Conservation (phyloP, 139 green algal species). For the Asterochloris erici region DNA sequence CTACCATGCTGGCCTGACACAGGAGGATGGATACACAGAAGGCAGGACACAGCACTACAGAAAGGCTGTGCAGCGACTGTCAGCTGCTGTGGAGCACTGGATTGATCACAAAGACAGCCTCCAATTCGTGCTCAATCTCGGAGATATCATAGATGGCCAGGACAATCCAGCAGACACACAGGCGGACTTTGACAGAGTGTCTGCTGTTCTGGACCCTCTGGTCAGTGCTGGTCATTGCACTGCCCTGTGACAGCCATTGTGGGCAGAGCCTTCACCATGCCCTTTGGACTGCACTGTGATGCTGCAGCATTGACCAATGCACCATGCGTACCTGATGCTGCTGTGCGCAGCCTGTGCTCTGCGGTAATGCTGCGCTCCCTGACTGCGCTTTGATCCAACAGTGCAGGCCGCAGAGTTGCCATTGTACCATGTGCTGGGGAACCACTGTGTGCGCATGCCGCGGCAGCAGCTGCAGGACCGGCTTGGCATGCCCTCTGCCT, state of each 20-base stretch:
- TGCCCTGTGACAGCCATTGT: conserved; percentile 26
- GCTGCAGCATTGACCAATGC: not conserved
- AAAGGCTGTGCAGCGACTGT: conserved; percentile 57
- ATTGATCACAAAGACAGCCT: conserved; percentile 15
- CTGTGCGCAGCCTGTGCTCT: not conserved
- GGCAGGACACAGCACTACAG: conserved; percentile 53
- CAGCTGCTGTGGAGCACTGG: conserved; percentile 34
- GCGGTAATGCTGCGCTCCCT: not conserved
- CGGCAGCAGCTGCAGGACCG: conserved; percentile 31
- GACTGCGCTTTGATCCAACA: not conserved
- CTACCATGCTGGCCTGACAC: not conserved
- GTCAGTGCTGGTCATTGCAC: conserved; percentile 4
- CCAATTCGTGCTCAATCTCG: conserved; percentile 47
- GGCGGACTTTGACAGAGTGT: not conserved
- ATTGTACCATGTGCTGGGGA: conserved; percentile 58
- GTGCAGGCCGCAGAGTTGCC: conserved; percentile 13
- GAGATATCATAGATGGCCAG: conserved; percentile 69
- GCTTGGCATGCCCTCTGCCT: conserved; percentile 44
- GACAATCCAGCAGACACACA: not conserved
- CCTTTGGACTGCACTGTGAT: not conserved
- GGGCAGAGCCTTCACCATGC: not conserved
- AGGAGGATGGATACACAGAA: conserved; percentile 49
- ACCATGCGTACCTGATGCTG: not conserved
- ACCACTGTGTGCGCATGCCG: conserved; percentile 60
- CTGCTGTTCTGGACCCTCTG: not conserved